Evolutionary conservation across 1,139 yeast genomes (phyloP), one percentile per base, ranked within the genome.

Genomic region (Nadsonia starkeyi-henricii): DNA sequence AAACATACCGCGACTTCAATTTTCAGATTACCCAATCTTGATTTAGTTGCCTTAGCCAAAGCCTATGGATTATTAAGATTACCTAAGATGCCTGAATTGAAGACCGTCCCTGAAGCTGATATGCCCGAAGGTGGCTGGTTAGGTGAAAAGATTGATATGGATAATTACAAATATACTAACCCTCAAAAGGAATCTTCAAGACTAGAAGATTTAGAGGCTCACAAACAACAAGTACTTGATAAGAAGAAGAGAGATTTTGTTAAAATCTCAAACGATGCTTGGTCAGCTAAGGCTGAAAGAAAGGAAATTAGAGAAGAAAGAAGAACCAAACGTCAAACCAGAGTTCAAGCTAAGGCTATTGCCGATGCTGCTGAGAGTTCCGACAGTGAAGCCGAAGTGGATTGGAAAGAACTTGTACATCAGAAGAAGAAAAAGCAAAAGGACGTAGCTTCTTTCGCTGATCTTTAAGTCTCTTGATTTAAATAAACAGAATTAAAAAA

Each of bases 21-120:
- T 39, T 93, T 93, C 68, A 72, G 98, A 53, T 59, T 85, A 20
- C 75, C 77, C 45, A 68, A 78, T 9, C 66, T 93, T 51, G 94
- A 89, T 61, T 81, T 84, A 57, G 63, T 81, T 28, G 84, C 81
- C 0, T 55, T 82, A 15, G 96, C 94, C 0, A 74, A 71, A 54
- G 72, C 84, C 68, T 88, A 84, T 64, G 95, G 96, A 1, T 66
- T 93, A 15, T 66, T 85, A 45, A 72, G 96, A 56, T 67, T 91
- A 48, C 99, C 99, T 7, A 78, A 80, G 57, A 93, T 93, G 97
- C 98, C 98, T 0, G 99, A 93, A 62, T 71, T 85, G 23, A 71
- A 70, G 51, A 71, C 73, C 57, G 68, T 83, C 1, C 62, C 72
- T 12, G 68, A 69, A 36, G 73, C 68, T 1, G 58, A 60, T 20